Base-by-base conservation (phyloP, 306 rosid species). In the Cicer yamashitae region DNA sequence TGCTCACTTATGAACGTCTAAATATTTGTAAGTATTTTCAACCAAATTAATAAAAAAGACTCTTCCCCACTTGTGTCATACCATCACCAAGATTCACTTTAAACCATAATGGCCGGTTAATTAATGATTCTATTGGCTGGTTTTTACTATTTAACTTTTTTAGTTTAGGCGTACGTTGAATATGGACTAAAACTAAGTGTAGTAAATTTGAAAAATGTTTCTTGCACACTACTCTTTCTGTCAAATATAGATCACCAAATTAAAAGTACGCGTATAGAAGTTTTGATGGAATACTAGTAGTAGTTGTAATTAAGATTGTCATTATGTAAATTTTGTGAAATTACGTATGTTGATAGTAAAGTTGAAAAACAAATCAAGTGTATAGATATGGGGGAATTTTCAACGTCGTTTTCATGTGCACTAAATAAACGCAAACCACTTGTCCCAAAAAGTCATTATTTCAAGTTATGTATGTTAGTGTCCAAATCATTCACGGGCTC, bases 401-500 rank as follows among this genome's bases (percentile, higher is more conserved):
- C 45, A 77, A 77, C 7, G 79, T 82, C 76, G 12, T 65, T 82
- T 40, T 82, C 75, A 34, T 71, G 75, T 75, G 58, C 82, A 65
- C 67, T 9, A 74, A 48, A 67, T 12, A 47, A 57, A 47, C 39
- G 34, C 25, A 57, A 72, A 72, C 63, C 50, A 80, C 69, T 70
- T 14, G 7, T 41, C 60, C 45, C 59, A 47, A 77, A 77, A 77
- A 72, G 67, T 57, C 57, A 74, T 69, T 70, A 64, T 74, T 81
- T 75, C 74, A 43, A 79, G 67, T 46, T 73, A 72, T 59, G 70
- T 73, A 72, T 59, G 70, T 74, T 70, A 4, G 69, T 54, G 64
- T 54, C 57, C 12, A 15, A 70, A 12, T 56, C 67, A 6, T 12
- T 81, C 85, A 76, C 58, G 75, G 82, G 85, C 71, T 82, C 78